phyloP scores from a whole-genome alignment of 768 basidiomycete species.

The Pleurotus platypus region DNA sequence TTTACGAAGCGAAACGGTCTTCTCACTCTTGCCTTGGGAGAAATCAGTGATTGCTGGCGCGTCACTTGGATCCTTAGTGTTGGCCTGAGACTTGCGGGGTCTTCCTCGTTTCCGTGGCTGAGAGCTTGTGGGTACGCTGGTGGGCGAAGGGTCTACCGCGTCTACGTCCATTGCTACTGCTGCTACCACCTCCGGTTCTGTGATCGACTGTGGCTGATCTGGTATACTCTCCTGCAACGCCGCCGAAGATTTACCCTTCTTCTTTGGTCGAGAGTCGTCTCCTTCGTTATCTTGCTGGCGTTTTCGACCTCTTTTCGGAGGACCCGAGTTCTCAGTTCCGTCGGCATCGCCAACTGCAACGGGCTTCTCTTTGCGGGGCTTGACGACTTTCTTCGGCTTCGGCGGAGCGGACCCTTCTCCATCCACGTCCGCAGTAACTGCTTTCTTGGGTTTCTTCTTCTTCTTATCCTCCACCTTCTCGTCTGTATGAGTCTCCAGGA shows the following conservation, averaged over 20 bases:
- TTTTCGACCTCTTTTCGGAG: conserved; percentile 3
- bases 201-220: background rate
- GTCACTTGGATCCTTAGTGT: background rate
- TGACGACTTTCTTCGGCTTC: background rate
- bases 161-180: conserved; percentile 9
- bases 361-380: background rate
- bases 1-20: background rate
- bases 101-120: conserved; percentile 33
- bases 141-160: too few species aligned
- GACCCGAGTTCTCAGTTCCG: background rate
- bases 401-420: background rate
- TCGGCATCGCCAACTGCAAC: background rate
- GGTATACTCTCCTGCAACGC: background rate
- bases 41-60: background rate
- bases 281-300: background rate
- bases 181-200: conserved; percentile 12
- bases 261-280: background rate
- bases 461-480: conserved; percentile 21
- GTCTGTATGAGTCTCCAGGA: conserved; percentile 32
- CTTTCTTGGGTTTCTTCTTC: conserved; percentile 8
- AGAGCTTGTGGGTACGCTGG: background rate
- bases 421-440: background rate
- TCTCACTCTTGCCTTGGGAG: background rate
- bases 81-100: conserved; percentile 22
- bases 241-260: background rate